A percentile compares a stretch with the other conserved stretches of the same genome.
These are phyloP conservation scores for Gynostemma pentaphyllum DNA, from an alignment of 306 rosid species.

Conservation along the genomic window DNA sequence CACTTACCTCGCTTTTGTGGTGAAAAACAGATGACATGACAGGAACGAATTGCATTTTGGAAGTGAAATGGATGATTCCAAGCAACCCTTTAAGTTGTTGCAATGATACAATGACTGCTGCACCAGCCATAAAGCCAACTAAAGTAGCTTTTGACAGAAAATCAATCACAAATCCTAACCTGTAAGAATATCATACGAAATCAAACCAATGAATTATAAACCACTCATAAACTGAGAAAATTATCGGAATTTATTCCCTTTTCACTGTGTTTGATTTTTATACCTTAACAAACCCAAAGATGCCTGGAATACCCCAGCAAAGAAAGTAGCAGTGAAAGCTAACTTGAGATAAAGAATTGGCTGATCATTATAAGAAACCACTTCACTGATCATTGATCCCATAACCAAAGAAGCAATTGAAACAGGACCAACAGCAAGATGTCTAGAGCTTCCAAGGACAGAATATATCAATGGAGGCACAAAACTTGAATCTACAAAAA, in stretches of 20 bases:
- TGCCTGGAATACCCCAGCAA: slow-evolving; percentile 84
- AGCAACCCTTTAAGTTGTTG: slow-evolving; percentile 91
- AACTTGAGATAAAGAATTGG: slow-evolving; percentile 75
- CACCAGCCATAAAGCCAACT: slow-evolving; percentile 94
- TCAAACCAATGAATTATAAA: neutral
- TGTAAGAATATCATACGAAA: slow-evolving; percentile 11
- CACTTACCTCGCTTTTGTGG: slow-evolving; percentile 48
- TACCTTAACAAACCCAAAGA: slow-evolving; percentile 85
- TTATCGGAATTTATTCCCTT: neutral
- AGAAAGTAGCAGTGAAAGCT: slow-evolving; percentile 90
- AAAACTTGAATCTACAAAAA: slow-evolving; percentile 90
- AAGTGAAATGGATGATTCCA: slow-evolving; percentile 71
- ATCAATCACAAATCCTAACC: slow-evolving; percentile 88
- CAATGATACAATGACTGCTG: slow-evolving; percentile 88
- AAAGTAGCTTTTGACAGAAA: slow-evolving; percentile 93
- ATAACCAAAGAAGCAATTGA: slow-evolving; percentile 93
- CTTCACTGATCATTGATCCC: slow-evolving; percentile 92
- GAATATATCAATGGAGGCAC: slow-evolving; percentile 91
- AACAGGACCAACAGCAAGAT: slow-evolving; percentile 93
- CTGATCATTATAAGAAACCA: slow-evolving; percentile 43
- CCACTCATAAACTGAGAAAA: neutral
- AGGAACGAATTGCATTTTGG: slow-evolving; percentile 71
- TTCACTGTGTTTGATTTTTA: neutral
- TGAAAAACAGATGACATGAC: slow-evolving; percentile 59
- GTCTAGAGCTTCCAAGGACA: slow-evolving; percentile 83